Evolutionary conservation across 2,329 filamentous ascomycete species (phyloP), one percentile per base, ranked within the genome.

Genomic region (Dothideomycetes sp.): DNA sequence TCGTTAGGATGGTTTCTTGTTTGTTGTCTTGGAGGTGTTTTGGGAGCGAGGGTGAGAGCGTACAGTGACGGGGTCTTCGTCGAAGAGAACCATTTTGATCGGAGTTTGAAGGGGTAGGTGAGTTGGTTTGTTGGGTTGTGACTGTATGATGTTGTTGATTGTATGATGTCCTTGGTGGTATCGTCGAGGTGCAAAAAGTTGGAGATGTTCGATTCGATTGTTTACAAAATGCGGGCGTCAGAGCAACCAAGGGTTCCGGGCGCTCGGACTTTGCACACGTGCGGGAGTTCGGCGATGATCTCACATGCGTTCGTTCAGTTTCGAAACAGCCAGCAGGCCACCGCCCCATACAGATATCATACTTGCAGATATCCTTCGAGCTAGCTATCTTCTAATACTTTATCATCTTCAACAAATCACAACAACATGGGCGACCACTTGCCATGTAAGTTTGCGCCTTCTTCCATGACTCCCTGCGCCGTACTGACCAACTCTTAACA

Each of bases 1-100:
- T 55, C 2, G 13, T 27, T 19, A 32, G 16, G 36, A 31, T 12
- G 22, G 33, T 49, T 44, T 31, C 36, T 39, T 22, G 36, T 33
- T 46, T 28, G 42, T 17, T 41, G 32, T 37, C 27, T 35, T 24
- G 24, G 43, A 7, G 41, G 15, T 18, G 17, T 16, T 8, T n/a
- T n/a, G n/a, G n/a, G n/a, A 22, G 33, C 16, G 27, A 32, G 22
- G 28, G 16, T 15, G 16, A 24, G 10, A 33, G 58, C 76, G 46
- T 76, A 93, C 86, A 31, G 80, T 82, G 31, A 84, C 84, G 50
- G 88, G 89, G 61, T 91, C 84, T 68, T 95, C 88, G 65, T 94
- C 85, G 65, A 96, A 84, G 60, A 95, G 74, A 83, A 96, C 95
- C 49, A 65, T 86, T 22, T 38, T 47, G 33, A n/a, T 4, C 22